These are phyloP conservation scores for Colletotrichum musicola DNA, from an alignment of 2,329 filamentous ascomycete species.

Conservation along the genomic window DNA sequence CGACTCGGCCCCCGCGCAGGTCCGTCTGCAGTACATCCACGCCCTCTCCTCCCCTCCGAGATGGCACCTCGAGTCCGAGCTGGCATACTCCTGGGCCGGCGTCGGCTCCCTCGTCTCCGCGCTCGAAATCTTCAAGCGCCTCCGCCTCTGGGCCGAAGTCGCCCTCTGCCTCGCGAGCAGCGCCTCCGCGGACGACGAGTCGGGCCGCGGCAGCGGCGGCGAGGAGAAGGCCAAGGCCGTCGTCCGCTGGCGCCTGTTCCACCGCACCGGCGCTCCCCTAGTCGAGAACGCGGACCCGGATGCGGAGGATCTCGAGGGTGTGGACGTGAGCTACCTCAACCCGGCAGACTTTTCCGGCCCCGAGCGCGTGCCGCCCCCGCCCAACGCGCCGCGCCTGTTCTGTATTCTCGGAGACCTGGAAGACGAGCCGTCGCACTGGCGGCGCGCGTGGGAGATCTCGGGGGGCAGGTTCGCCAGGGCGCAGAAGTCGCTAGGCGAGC, in stretches of 20 bases:
- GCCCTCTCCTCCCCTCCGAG: conserved; percentile 85
- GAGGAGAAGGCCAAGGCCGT: conserved; percentile 86
- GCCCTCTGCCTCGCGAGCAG: conserved; percentile 84
- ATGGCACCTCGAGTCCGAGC: conserved; percentile 94
- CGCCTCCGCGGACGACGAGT: conserved; percentile 67
- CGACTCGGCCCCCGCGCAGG: conserved; percentile 82
- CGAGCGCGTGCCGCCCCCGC: conserved; percentile 77
- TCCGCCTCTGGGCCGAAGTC: conserved; percentile 95
- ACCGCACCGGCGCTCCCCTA: conserved; percentile 62
- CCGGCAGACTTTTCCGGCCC: conserved; percentile 69
- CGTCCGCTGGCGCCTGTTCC: conserved; percentile 83
- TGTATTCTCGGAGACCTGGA: conserved; percentile 96
- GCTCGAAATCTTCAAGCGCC: conserved; percentile 93
- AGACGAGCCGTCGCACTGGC: conserved; percentile 78
- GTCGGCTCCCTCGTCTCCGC: conserved; percentile 90
- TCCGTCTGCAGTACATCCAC: conserved; percentile 87
- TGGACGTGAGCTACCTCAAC: conserved; percentile 69
- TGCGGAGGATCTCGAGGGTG: conserved; percentile 53
- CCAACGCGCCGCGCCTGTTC: conserved; percentile 88
- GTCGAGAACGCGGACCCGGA: conserved; percentile 53
- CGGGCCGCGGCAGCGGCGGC: conserved; percentile 65
- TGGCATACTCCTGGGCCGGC: conserved; percentile 91
- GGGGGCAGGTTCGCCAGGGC: conserved; percentile 85
- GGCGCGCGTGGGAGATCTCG: conserved; percentile 89
- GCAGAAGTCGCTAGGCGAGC: conserved; percentile 86